Evolutionary conservation across 2,329 filamentous ascomycete genomes (phyloP).

Genomic region (Ilyonectria sp.): DNA sequence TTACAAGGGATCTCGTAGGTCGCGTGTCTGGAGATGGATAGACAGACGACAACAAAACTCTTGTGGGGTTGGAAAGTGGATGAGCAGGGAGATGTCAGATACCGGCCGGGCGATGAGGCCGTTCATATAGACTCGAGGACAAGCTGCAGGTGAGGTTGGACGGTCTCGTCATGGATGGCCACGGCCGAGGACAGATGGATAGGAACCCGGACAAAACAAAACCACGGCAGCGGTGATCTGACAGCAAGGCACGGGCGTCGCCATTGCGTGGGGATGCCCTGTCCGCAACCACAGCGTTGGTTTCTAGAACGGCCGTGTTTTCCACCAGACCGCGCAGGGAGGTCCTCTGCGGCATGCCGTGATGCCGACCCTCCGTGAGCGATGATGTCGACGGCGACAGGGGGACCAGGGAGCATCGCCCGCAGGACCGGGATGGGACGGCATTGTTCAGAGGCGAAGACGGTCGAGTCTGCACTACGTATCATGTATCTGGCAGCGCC

Average conservation of each 20-base stretch:
- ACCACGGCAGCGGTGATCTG: background rate
- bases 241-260: constrained; percentile 1
- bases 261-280: constrained; percentile 26
- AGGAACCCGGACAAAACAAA: constrained; percentile 18
- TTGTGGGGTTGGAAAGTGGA: constrained; percentile 2
- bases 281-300: background rate
- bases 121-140: constrained; percentile 12
- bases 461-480: background rate
- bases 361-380: constrained; percentile 33
- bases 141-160: background rate
- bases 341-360: constrained; percentile 28
- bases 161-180: constrained; percentile 15
- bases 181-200: background rate
- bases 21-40: background rate
- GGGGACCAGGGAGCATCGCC: constrained; percentile 8
- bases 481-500: background rate
- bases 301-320: constrained; percentile 22
- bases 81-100: background rate
- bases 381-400: constrained; percentile 15
- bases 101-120: background rate
- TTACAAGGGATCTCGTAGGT: background rate
- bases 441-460: constrained; percentile 13
- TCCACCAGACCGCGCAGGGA: constrained; percentile 23
- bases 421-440: constrained; percentile 21
- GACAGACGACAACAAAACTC: background rate